These are phyloP conservation scores for Flaveria ramosissima DNA, from an alignment of 129 eudicot genomes.

Conservation along the genomic window DNA sequence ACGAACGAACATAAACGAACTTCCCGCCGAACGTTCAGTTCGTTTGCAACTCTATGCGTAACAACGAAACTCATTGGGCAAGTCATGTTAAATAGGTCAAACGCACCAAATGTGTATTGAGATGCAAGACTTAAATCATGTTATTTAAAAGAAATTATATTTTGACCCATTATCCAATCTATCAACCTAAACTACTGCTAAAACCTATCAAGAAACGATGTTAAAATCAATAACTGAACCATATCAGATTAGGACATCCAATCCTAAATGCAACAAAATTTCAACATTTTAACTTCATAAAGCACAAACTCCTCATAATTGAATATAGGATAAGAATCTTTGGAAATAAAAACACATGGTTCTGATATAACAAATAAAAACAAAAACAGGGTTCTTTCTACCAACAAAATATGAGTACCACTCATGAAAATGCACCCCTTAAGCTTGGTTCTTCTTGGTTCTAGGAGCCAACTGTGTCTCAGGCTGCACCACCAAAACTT, in stretches of 20 bases:
- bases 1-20: too few species aligned
- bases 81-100: too few species aligned
- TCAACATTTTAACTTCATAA: conserved; percentile 14
- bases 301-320: conserved; percentile 25
- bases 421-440: conserved; percentile 12
- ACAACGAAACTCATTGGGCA: too few species aligned
- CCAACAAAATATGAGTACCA: conserved; percentile 33
- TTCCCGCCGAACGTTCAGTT: too few species aligned
- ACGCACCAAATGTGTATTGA: too few species aligned
- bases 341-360: conserved; percentile 26
- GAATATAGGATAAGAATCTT: conserved; percentile 23
- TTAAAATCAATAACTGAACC: neutral
- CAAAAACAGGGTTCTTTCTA: conserved; percentile 32
- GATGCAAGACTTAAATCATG: too few species aligned
- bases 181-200: neutral
- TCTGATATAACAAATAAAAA: conserved; percentile 12
- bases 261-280: neutral
- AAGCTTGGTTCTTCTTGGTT: conserved; percentile 47
- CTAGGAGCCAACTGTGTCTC: conserved; percentile 58
- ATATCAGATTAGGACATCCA: neutral
- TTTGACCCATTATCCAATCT: neutral
- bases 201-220: neutral
- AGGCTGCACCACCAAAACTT: conserved; percentile 34
- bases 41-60: too few species aligned
- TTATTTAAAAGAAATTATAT: too few species aligned